Conservation (phyloP, 305 asterid species). For the Ajuga reptans region DNA sequence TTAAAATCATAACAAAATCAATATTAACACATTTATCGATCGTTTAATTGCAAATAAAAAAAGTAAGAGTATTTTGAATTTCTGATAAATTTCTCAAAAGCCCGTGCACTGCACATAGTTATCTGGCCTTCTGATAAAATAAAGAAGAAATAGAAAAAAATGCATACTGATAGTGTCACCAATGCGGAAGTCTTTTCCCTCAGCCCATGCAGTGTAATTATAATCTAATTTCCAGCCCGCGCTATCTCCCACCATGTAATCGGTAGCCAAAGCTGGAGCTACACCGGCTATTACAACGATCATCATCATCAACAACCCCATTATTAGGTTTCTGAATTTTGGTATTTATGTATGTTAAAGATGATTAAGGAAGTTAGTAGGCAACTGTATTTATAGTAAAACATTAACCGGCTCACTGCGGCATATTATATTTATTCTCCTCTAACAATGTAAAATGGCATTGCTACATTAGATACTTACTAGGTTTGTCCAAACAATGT, state of each 20-base stretch:
- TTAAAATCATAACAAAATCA: too few relatives aligned
- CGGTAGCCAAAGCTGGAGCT: conserved; percentile 18
- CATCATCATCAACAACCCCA: neutral
- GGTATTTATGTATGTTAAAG: too few relatives aligned
- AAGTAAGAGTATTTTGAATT: too few relatives aligned
- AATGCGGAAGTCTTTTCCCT: conserved; percentile 18
- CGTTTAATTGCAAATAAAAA: too few relatives aligned
- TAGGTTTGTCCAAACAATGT: neutral
- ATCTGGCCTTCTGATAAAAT: too few relatives aligned
- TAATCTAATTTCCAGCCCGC: conserved; percentile 17
- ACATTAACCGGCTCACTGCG: neutral
- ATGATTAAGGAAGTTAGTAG: neutral
- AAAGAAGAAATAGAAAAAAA: neutral
- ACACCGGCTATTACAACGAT: neutral
- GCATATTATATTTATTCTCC: neutral
- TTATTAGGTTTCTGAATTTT: too few relatives aligned
- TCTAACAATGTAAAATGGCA: neutral
- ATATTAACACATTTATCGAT: too few relatives aligned
- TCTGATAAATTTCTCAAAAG: too few relatives aligned
- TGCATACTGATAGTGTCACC: conserved; percentile 28
- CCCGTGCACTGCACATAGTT: too few relatives aligned
- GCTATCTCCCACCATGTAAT: conserved; percentile 26
- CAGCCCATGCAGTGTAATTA: conserved; percentile 24
- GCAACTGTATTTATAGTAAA: neutral
- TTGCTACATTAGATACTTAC: neutral